Base-by-base conservation (phyloP, 1,139 yeast genomes). In the Zhuliangozyma parablackwelliae region DNA sequence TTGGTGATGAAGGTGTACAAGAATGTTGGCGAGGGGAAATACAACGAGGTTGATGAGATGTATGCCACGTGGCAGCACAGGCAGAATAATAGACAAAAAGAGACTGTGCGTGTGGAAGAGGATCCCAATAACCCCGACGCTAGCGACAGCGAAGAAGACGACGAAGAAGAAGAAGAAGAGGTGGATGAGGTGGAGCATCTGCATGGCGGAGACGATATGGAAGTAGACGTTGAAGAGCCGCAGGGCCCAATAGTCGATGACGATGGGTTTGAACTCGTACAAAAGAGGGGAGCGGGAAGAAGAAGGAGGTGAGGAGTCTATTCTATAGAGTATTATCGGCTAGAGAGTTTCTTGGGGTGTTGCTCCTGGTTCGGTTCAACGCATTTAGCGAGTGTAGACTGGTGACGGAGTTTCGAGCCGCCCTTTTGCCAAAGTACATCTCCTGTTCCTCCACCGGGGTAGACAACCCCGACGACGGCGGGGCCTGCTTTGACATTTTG, bases 251-350 rank as follows among this genome's bases (percentile, higher is more conserved):
- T 85, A 10, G 72, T 90, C 10, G 97, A 90, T 56, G 97, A 90
- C 26, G 97, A 90, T 56, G 97, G 97, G 2, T 90, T 90, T 54
- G 92, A 89, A 50, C 62, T 89, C 44, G 97, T 90, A 8, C 88
- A 82, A 51, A 80, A 74, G 52, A 81, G 74, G 52, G 80, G 82
- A 21, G 73, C 71, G 56, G 65, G 49, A 39, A 65, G 55, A 51
- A 65, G 46, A 32, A 26, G 46, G 30, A 38, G 39, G 31, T 41
- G 32, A 10, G 6, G 26, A 26, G 7, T 9, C 11, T 8, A 11
- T 34, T 34, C 20, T 23, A 28, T 21, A 24, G 7, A 23, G 10
- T 11, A 26, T 13, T 28, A 29, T 28, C 45, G 45, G 71, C 63
- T 21, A 66, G 53, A 10, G 72, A 66, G 49, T 63, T 68, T 41